phyloP scores from a whole-genome alignment of 23 red algal species.

The Gracilariopsis chorda region DNA sequence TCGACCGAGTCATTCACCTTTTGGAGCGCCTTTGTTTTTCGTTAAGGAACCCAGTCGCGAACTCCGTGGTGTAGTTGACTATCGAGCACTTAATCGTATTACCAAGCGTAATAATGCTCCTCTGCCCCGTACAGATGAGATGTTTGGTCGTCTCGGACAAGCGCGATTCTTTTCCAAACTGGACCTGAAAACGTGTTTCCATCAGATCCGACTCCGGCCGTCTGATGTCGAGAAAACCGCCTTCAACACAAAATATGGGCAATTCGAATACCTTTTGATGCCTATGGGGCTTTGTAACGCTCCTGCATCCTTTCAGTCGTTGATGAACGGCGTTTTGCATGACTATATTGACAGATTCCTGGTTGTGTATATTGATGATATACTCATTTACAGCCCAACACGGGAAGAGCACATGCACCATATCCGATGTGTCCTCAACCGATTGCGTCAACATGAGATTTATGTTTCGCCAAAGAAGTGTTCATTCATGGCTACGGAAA shows the following conservation, averaged over 20 bases:
- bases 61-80: too few species aligned
- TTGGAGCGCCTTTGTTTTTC: too few species aligned
- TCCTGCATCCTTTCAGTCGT: not conserved
- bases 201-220: constrained; percentile 33
- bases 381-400: constrained; percentile 9
- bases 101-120: constrained; percentile 6
- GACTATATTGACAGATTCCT: constrained; percentile 11
- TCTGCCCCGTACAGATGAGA: constrained; percentile 23
- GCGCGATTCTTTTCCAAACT: constrained; percentile 9
- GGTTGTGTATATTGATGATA: constrained; percentile 19
- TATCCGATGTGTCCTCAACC: not conserved
- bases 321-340: constrained; percentile 22
- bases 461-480: constrained; percentile 9
- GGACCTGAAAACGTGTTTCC: constrained; percentile 20
- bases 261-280: constrained; percentile 8
- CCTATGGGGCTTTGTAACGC: constrained; percentile 16
- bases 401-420: not conserved
- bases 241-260: constrained; percentile 24
- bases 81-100: not conserved
- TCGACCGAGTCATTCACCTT: too few species aligned
- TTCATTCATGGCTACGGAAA: not conserved
- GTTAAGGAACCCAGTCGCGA: too few species aligned
- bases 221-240: not conserved
- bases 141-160: constrained; percentile 23
- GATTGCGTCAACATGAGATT: not conserved